Conservation (phyloP, 2,329 filamentous ascomycete genomes). For the Tolypocladium paradoxum region DNA sequence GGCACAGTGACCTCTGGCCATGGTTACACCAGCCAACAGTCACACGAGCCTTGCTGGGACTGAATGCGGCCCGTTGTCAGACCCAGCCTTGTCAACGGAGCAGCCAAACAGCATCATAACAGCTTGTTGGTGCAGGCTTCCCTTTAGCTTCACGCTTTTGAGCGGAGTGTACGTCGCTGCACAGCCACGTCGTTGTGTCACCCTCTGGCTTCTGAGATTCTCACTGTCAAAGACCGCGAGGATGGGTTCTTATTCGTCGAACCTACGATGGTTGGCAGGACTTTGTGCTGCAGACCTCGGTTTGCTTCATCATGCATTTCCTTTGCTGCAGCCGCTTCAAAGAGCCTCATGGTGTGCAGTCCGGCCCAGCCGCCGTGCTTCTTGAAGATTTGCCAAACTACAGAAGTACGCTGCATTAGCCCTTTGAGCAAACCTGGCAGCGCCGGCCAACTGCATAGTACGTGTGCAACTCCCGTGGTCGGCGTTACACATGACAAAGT, state of each 20-base stretch:
- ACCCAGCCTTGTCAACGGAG: neutral
- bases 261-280: accelerated
- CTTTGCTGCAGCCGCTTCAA: neutral
- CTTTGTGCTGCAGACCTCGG: neutral
- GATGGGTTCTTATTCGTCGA: neutral
- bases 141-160: neutral
- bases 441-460: too few relatives aligned
- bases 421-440: neutral
- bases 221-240: neutral
- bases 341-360: too few relatives aligned
- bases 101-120: neutral
- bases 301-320: neutral
- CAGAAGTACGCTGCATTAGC: neutral
- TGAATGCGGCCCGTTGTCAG: neutral
- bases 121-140: neutral
- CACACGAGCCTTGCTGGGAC: neutral
- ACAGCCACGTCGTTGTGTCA: neutral
- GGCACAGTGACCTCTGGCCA: neutral
- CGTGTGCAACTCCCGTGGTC: neutral
- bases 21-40: neutral
- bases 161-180: neutral
- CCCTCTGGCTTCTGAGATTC: neutral
- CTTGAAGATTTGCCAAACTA: neutral
- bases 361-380: neutral
- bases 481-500: neutral